Base-by-base conservation (phyloP, 1,284 basidiomycete species). In the Kwoniella shivajii region DNA sequence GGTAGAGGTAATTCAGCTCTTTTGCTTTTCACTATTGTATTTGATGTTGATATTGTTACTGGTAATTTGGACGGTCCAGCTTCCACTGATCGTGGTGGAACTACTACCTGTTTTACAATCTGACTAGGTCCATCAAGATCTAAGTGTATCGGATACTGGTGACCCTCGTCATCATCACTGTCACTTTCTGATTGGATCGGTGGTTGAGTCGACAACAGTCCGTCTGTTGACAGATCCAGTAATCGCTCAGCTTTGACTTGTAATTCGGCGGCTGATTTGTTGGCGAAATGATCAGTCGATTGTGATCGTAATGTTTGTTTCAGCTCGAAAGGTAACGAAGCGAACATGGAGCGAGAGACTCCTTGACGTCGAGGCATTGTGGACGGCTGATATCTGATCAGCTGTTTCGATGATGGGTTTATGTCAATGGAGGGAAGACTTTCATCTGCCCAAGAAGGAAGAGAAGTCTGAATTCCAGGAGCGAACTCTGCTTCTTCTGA, bases 241-340 rank as follows among this genome's bases (percentile, higher is more conserved):
- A 55, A 43, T 4, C 42, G 14, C 26, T 49, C 53, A 18, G 53
- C 53, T 37, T 55, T 55, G 14, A 48, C 27, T 16, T 37, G 27
- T 2, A 49, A 33, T 30, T 55, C 45, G 18, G 48, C 45, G 18
- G 48, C 38, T 9, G 43, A 43, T 11, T 37, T 36, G 34, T 34
- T 37, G 4, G 26, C 34, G 34, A 39, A 26, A 2, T 49, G 54
- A 6, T 44, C 30, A 2, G 36, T 31, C 9, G 48, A 36, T 49
- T 71, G 65, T 0, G 70, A 62, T 5, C 71, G 66, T 27, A 77
- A 61, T 3, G 65, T 50, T 9, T 56, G 53, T 34, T 64, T 68
- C 20, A 76, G 64, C 4, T 72, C 69, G 27, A 51, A 48, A 0
- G 75, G 73, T 1, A 77, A 67, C 3, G 71, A 67, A 6, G 68